phyloP scores from a whole-genome alignment of 164 flowering plant species.

The Kingdonia uniflora region DNA sequence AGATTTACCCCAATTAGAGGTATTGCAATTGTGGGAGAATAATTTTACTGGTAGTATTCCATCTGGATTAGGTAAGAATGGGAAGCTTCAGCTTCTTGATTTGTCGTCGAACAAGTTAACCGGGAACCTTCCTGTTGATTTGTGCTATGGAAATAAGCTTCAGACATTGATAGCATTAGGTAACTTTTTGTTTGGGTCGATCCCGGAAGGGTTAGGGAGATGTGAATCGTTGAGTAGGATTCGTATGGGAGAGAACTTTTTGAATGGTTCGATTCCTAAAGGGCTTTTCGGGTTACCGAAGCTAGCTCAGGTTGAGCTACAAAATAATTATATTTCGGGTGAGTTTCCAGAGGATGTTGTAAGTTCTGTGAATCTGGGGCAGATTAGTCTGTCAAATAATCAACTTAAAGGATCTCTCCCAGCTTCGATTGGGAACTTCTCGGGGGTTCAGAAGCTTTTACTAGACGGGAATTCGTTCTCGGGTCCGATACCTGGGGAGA shows the following conservation, averaged over 20 bases:
- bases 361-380: conserved; percentile 46
- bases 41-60: conserved; percentile 89
- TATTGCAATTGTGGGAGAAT: conserved; percentile 92
- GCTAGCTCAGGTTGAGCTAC: conserved; percentile 77
- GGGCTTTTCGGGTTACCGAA: conserved; percentile 64
- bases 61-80: conserved; percentile 48
- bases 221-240: conserved; percentile 63
- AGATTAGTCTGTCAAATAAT: conserved; percentile 79
- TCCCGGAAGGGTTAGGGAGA: conserved; percentile 67
- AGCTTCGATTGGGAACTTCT: conserved; percentile 60
- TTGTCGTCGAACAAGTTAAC: conserved; percentile 82
- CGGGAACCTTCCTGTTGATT: conserved; percentile 54
- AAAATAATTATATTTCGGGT: conserved; percentile 62
- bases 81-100: conserved; percentile 53
- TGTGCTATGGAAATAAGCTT: conserved; percentile 60
- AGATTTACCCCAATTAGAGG: conserved; percentile 72
- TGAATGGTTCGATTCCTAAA: conserved; percentile 80
- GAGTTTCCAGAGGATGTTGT: conserved; percentile 46
- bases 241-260: conserved; percentile 79
- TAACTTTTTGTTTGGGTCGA: conserved; percentile 74
- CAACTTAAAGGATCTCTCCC: conserved; percentile 67
- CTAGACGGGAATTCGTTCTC: conserved; percentile 80
- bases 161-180: conserved; percentile 70
- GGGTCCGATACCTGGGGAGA: conserved; percentile 64
- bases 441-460: conserved; percentile 81